Base-by-base conservation (phyloP, 352 stramenopile genomes). In the Blastocystis sp. region DNA sequence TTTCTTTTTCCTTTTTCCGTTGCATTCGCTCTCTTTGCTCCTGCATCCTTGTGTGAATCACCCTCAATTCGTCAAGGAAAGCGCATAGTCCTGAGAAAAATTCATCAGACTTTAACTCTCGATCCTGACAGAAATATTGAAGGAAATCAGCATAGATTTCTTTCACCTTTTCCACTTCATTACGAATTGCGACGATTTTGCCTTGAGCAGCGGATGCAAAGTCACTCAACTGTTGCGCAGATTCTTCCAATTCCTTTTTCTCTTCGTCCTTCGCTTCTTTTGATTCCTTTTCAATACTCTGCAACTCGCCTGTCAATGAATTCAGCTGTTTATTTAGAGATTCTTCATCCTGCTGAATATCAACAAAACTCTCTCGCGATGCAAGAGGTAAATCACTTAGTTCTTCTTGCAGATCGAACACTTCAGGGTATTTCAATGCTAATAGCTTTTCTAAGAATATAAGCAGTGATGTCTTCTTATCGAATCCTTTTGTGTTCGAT, bases 1-100 rank as follows among this genome's bases (percentile, higher is more conserved):
- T 26, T 45, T 84, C 73, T 34, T 84, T 84, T 55, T 84, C 62
- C 56, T 84, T 84, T 55, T 84, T 84, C 3, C 62, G 59, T 26
- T 68, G 29, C 50, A 66, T 41, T 3, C 73, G 26, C 34, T 66
- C 73, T 53, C 73, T 64, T 47, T 68, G 59, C 26, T 84, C 73
- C 11, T 66, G 34, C 50, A 66, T 59, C n/a, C 43, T 47, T 45
- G 18, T 39, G 13, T 84, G 73, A 7, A 9, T 54, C 9, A 11
- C 20, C n/a, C 39, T 7, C 23, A 84, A 50, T 39, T 15, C 54
- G 55, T 64, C 73, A 23, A 84, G 68, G 53, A 84, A 84, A 20
- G 34, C 47, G 15, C 26, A 69, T n/a, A 84, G 8, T 45, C 23
- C 64, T 1, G 34, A 29, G 47, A 84, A 84, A 66, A 84, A 84